Percentiles rank a stretch among this genome's conserved stretches.
Evolutionary conservation across 371 early-diverging fungal species (phyloP).

Genomic region (Apophysomyces elegans): DNA sequence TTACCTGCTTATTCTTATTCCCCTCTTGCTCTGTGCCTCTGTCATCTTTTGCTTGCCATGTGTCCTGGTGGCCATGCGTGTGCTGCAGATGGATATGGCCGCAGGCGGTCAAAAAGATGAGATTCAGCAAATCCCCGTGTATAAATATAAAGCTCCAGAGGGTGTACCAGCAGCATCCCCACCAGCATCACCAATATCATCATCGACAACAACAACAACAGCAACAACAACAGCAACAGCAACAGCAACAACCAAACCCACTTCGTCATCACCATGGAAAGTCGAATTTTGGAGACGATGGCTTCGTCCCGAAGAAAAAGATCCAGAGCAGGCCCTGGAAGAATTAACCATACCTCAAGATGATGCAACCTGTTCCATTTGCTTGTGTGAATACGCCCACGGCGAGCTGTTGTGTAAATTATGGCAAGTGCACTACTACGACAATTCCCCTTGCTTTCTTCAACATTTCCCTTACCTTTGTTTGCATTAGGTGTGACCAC

Average conservation of each 20-base stretch:
- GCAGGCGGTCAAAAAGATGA: constrained; percentile 60
- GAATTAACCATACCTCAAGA: constrained; percentile 30
- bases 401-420: constrained; percentile 59
- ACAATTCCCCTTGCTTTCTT: too few relatives aligned
- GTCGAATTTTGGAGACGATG: not conserved
- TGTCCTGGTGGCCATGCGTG: constrained; percentile 56
- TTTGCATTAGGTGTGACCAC: constrained; percentile 37
- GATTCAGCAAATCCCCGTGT: constrained; percentile 55
- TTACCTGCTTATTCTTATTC: constrained; percentile 66
- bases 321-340: constrained; percentile 20
- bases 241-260: not conserved
- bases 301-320: constrained; percentile 7
- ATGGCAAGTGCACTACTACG: constrained; percentile 27
- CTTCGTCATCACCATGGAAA: not conserved
- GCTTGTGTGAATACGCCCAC: constrained; percentile 65
- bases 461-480: not conserved
- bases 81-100: constrained; percentile 55
- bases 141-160: constrained; percentile 24
- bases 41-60: constrained; percentile 68
- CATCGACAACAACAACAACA: not conserved
- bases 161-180: not conserved
- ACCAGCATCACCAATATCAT: too few relatives aligned
- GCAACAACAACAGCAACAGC: not conserved
- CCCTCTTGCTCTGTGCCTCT: constrained; percentile 62
- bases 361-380: constrained; percentile 65